Evolutionary conservation across 305 asterid species (phyloP), one percentile per base, ranked within the genome.

Genomic region (Caryopteris hybrid): DNA sequence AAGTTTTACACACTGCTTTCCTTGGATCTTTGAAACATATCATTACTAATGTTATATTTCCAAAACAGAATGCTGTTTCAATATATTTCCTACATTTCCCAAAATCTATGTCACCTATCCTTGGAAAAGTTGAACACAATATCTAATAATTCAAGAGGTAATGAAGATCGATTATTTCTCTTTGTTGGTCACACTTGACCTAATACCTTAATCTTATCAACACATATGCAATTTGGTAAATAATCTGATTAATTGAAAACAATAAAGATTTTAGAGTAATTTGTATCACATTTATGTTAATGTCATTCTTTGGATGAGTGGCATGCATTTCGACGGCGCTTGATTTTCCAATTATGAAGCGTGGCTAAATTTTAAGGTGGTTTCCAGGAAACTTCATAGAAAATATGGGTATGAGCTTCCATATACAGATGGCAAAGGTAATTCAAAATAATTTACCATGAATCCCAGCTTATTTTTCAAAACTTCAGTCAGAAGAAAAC

Each of bases 401-500:
- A 59, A 61, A 45, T 48, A 7, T 17, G 45, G n/a, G 36, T n/a
- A 50, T 51, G 58, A 71, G 64, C 76, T 61, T 62, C 43, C 65
- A 60, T 16, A 63, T 13, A 56, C 57, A 64, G 47, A 59, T 38
- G 55, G 61, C 39, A 21, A 63, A 38, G 61, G 48, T 46, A 42
- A 33, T 47, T 63, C 50, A 74, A 65, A 57, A 23, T 27, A 21
- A 36, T 54, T 62, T 84, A 91, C 98, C 96, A 74, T 89, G 81
- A 92, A 92, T 46, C 96, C 96, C 48, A 92, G 91, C 84, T 89
- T 92, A 20, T 81, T 84, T 80, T 92, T 92, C 82, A 92, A 75
- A 67, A 92, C 81, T 61, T 89, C 80, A 8, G 98, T 92, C 13
- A 92, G 86, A 74, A 92, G 96, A 77, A 69, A 81, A 43, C 77